Percentiles rank a stretch among this genome's conserved stretches.
Conservation (phyloP, 1,284 basidiomycete species). For the Neotropicomus parvogracilis region DNA sequence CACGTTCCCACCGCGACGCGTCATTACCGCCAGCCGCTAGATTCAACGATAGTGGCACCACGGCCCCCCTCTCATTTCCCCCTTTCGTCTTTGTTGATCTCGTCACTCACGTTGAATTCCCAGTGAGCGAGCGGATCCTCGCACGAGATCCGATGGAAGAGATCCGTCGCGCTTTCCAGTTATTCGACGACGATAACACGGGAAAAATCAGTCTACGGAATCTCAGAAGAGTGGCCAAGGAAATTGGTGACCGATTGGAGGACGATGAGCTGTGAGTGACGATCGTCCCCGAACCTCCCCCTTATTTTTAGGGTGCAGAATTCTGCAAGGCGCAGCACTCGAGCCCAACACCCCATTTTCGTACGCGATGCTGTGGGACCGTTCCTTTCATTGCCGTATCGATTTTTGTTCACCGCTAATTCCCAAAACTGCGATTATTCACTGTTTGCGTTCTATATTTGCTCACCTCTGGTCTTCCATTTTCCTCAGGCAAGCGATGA, state of each 20-base stretch:
- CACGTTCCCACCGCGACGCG: constrained; percentile 6
- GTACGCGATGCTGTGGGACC: constrained; percentile 21
- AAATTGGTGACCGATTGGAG: constrained; percentile 93
- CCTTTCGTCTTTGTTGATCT: constrained; percentile 1
- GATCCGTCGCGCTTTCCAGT: constrained; percentile 89
- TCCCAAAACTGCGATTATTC: constrained; percentile 15
- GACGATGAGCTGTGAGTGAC: constrained; percentile 91
- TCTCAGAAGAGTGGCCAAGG: constrained; percentile 91
- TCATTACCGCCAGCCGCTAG: not conserved
- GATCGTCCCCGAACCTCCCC: constrained; percentile 1
- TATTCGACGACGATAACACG: constrained; percentile 95
- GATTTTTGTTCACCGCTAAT: constrained; percentile 23
- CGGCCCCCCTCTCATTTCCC: not conserved
- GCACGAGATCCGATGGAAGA: constrained; percentile 96
- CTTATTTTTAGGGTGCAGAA: constrained; percentile 17
- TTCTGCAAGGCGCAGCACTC: constrained; percentile 24
- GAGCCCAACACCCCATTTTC: constrained; percentile 27
- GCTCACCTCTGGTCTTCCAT: constrained; percentile 33
- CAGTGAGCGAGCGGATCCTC: constrained; percentile 94
- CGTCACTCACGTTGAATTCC: constrained; percentile 21
- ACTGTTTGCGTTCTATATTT: constrained; percentile 26
- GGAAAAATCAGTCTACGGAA: constrained; percentile 94
- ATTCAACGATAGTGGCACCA: constrained; percentile 2
- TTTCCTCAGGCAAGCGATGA: constrained; percentile 90
- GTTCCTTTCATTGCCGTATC: constrained; percentile 10